These are phyloP conservation scores for Xylaria palmicola DNA, from an alignment of 495 filamentous ascomycete genomes.

Conservation along the genomic window DNA sequence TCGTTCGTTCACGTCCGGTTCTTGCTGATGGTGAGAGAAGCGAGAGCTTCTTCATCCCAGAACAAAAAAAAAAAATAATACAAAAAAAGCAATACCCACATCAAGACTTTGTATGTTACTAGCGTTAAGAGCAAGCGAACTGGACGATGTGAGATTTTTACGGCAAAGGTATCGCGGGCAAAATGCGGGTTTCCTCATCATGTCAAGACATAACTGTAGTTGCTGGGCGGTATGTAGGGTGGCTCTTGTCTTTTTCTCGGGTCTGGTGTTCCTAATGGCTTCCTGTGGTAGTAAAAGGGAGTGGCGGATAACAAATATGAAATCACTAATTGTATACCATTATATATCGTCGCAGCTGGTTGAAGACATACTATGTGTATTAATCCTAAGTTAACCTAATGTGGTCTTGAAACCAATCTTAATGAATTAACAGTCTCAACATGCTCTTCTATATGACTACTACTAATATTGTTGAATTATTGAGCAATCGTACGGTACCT, in stretches of 20 bases:
- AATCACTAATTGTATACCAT: constrained; percentile 9
- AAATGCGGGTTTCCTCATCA: constrained; percentile 7
- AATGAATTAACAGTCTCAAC: too few species aligned
- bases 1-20: neutral
- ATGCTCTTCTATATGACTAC: neutral
- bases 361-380: neutral
- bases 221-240: neutral
- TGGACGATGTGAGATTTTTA: neutral
- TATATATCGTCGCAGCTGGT: neutral
- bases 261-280: constrained; percentile 4
- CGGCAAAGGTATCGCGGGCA: neutral
- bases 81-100: constrained; percentile 1
- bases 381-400: neutral
- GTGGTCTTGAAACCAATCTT: neutral
- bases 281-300: constrained; percentile 4
- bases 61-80: too few species aligned
- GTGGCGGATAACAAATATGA: neutral
- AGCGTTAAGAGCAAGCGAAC: constrained; percentile 9
- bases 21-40: constrained; percentile 3
- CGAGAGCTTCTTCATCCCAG: neutral
- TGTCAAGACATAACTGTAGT: neutral
- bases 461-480: too few species aligned
- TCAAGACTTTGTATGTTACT: constrained; percentile 14
- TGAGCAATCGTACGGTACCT: too few species aligned
- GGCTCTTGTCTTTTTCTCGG: constrained; percentile 11